phyloP scores from a whole-genome alignment of 352 stramenopile species.

The Pythium scleroteichum region DNA sequence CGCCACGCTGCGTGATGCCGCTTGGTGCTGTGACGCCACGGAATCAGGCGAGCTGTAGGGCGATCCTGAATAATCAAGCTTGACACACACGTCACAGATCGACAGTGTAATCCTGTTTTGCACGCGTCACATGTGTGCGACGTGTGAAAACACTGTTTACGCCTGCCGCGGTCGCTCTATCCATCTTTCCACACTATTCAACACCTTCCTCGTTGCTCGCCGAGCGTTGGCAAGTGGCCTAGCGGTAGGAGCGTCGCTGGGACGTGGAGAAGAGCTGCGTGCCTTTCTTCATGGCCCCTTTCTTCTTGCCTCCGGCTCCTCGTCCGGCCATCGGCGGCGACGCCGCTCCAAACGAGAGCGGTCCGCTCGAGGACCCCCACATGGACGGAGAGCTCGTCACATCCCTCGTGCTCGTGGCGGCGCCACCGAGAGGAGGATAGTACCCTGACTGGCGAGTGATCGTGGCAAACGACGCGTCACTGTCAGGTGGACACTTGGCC shows the following conservation, averaged over 20 bases:
- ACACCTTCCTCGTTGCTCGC: background rate
- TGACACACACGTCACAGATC: too few species aligned
- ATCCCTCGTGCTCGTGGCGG: conserved; percentile 3
- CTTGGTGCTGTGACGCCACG: background rate
- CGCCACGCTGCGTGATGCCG: background rate
- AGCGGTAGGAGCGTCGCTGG: conserved; percentile 77
- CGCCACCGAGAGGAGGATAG: conserved; percentile 53
- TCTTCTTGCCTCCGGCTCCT: conserved; percentile 50
- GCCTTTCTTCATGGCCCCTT: conserved; percentile 66
- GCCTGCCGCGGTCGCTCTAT: background rate
- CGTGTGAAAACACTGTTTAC: conserved; percentile 8
- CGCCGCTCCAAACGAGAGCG: conserved; percentile 22
- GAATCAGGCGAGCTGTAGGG: background rate
- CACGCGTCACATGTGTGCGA: conserved; percentile 9
- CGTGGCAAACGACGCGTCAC: conserved; percentile 64
- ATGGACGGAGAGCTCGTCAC: conserved; percentile 35
- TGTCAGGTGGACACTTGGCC: conserved; percentile 15
- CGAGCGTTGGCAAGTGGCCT: background rate
- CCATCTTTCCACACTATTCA: background rate
- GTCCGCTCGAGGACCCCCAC: conserved; percentile 33
- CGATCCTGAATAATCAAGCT: too few species aligned
- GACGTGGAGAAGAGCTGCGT: conserved; percentile 69
- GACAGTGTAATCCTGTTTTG: background rate
- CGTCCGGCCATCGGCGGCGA: conserved; percentile 33
- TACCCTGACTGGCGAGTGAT: conserved; percentile 78